Conservation (phyloP, 305 asterid genomes). For the Withania somnifera region DNA sequence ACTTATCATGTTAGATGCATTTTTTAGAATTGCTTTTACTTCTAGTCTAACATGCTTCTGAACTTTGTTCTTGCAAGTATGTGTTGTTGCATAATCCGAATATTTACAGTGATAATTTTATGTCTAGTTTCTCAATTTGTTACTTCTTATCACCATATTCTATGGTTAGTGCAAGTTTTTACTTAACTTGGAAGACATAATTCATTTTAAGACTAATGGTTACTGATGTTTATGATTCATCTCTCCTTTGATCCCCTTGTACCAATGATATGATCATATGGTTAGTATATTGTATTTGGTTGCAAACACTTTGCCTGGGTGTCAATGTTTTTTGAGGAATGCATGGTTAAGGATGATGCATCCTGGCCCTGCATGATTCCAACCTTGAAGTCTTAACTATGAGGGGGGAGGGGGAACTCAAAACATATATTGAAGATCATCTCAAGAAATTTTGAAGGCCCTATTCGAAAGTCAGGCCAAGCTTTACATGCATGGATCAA, state of each 20-base stretch:
- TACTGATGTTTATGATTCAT: background rate
- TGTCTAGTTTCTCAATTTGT: background rate
- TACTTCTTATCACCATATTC: background rate
- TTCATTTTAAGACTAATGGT: background rate
- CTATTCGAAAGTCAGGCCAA: no score
- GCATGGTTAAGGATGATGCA: background rate
- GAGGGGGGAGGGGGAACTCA: no score
- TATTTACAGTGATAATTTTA: background rate
- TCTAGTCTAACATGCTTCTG: background rate
- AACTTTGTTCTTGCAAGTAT: background rate
- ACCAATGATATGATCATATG: background rate
- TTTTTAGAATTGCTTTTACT: background rate
- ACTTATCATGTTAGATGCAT: constrained; percentile 41
- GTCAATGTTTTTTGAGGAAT: background rate
- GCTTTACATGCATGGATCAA: no score
- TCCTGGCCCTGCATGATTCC: no score
- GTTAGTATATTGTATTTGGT: background rate
- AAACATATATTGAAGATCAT: no score
- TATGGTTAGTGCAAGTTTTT: background rate
- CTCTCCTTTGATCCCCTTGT: background rate
- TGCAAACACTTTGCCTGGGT: background rate
- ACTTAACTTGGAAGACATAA: no score
- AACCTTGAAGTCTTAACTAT: no score
- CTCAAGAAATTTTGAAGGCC: no score
- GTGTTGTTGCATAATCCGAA: background rate